Base-by-base conservation (phyloP, 768 basidiomycete genomes). In the Phanerodontia chrysosporium region DNA sequence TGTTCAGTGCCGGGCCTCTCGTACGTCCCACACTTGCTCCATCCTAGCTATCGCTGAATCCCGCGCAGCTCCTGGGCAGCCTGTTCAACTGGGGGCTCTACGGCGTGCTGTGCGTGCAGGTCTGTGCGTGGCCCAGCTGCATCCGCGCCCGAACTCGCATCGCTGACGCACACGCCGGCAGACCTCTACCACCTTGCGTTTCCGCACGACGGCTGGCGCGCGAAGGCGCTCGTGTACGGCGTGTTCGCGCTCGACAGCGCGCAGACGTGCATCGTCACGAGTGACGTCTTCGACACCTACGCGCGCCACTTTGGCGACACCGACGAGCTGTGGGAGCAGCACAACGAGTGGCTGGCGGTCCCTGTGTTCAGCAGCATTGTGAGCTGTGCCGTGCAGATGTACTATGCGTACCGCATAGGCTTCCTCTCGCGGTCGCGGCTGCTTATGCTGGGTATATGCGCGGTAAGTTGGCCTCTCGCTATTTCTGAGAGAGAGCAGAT, bases 51-150 rank as follows among this genome's bases (percentile, higher is more conserved):
- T 30, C 12, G 21, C 21, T 25, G 1, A 27, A 21, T 21, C 30
- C n/a, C 32, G 32, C 32, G 7, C 32, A 63, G 62, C 42, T 63
- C n/a, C n/a, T 59, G 8, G 58, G 58, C 2, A 32, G 53, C 28
- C 59, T 72, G 54, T 69, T 69, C 48, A 70, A 67, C 25, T 72
- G 69, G 69, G 54, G 69, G 6, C 36, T 60, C 0, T 61, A 58
- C 42, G 59, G 59, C 21, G 62, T 42, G 1, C 48, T 61, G 2
- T 57, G 51, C 24, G 63, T 70, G 45, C 65, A 61, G 58, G 61
- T 66, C 30, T 44, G 68, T 53, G 28, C 24, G 39, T 59, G 14
- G 25, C 28, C 48, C 28, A 48, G 25, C 5, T 2, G 21, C 14
- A 25, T 45, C 10, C 25, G 14, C n/a, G n/a, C n/a, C 24, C 32